A percentile compares a stretch with the other conserved stretches of the same genome.
These are phyloP conservation scores for Vitis hybrid DNA, from an alignment of 177 flowering plant species.

Conservation along the genomic window DNA sequence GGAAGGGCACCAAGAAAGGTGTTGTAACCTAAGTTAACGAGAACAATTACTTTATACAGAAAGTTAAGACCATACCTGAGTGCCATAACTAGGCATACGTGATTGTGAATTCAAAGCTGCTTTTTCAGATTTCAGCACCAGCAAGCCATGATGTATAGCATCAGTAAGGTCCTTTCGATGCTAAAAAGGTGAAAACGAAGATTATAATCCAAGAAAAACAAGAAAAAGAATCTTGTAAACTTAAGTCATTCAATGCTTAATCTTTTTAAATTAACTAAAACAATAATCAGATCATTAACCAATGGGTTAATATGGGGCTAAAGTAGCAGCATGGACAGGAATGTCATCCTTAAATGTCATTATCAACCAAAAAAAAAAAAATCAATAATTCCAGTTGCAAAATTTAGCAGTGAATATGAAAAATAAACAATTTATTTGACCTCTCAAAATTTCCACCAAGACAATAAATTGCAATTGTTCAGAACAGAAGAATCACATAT, in stretches of 20 bases:
- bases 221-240: neutral
- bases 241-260: too few relatives aligned
- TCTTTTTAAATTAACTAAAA: neutral
- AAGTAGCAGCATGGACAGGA: too few relatives aligned
- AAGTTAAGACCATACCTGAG: conserved; percentile 60
- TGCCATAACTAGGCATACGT: conserved; percentile 98
- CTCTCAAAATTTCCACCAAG: too few relatives aligned
- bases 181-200: conserved; percentile 37
- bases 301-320: too few relatives aligned
- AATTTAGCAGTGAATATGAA: too few relatives aligned
- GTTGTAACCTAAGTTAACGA: conserved; percentile 1
- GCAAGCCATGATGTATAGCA: conserved; percentile 71
- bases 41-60: neutral
- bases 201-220: neutral
- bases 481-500: too few relatives aligned
- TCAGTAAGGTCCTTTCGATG: conserved; percentile 83
- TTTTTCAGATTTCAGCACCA: conserved; percentile 71
- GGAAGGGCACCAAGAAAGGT: too few relatives aligned
- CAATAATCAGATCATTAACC: neutral
- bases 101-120: conserved; percentile 49
- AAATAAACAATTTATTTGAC: too few relatives aligned
- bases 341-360: too few relatives aligned
- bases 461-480: too few relatives aligned
- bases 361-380: too few relatives aligned
- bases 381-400: too few relatives aligned